phyloP scores from a whole-genome alignment of 176 grass and related monocot species.

The Cenchrus purpureus region DNA sequence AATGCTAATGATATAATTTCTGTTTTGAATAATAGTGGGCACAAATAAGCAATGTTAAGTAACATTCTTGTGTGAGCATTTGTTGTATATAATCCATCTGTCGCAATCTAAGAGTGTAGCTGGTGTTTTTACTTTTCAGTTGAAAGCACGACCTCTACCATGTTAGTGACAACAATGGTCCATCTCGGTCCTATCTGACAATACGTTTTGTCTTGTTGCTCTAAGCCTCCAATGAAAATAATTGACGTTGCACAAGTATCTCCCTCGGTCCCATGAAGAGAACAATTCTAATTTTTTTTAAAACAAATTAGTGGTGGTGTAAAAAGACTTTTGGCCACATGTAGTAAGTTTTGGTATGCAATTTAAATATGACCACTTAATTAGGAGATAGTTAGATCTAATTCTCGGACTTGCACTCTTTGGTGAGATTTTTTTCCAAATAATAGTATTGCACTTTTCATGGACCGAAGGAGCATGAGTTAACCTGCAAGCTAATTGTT shows the following conservation, averaged over 20 bases:
- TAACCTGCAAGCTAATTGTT: neutral
- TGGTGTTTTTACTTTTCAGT: neutral
- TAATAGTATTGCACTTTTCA: too few species aligned
- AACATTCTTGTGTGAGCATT: neutral
- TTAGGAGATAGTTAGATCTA: too few species aligned
- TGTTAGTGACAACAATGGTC: slow-evolving; percentile 1
- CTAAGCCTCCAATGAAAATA: neutral
- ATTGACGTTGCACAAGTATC: neutral
- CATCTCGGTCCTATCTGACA: slow-evolving; percentile 19
- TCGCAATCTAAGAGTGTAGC: neutral
- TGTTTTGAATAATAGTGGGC: neutral
- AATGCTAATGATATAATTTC: neutral
- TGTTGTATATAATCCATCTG: neutral
- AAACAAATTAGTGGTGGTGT: too few species aligned
- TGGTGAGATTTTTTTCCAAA: too few species aligned
- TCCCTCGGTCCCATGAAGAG: too few species aligned
- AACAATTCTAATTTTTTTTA: too few species aligned
- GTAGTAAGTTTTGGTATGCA: too few species aligned
- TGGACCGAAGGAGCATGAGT: neutral
- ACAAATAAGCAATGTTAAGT: neutral
- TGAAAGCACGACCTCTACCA: slow-evolving; percentile 9
- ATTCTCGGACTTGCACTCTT: too few species aligned
- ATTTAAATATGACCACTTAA: too few species aligned
- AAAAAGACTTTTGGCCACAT: too few species aligned
- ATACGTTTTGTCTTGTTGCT: neutral